phyloP scores from a whole-genome alignment of 306 rosid genomes.

The Arachis stenosperma region DNA sequence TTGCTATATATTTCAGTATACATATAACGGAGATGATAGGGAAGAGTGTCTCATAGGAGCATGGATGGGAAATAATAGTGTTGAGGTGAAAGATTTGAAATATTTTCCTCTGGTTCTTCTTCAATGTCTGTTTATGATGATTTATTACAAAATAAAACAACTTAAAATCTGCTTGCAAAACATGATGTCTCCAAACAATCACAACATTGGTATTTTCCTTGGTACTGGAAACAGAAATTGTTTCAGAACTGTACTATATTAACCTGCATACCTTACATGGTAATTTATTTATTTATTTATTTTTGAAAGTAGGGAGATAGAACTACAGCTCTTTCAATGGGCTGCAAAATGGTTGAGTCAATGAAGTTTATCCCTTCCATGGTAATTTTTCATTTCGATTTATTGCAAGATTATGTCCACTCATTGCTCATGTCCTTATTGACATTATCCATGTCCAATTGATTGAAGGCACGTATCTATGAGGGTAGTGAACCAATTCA shows the following conservation, averaged over 20 bases:
- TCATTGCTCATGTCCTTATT: conserved; percentile 40
- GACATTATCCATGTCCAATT: conserved; percentile 40
- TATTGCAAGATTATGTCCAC: conserved; percentile 23
- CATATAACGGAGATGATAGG: conserved; percentile 93
- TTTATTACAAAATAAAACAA: conserved; percentile 12
- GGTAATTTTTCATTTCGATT: conserved; percentile 57
- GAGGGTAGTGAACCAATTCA: conserved; percentile 89
- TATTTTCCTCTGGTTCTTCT: conserved; percentile 32
- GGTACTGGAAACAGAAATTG: conserved; percentile 19
- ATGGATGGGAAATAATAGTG: conserved; percentile 90
- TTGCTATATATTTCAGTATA: conserved; percentile 87
- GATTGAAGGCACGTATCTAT: conserved; percentile 78
- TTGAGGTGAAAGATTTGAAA: conserved; percentile 69
- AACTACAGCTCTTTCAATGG: conserved; percentile 68
- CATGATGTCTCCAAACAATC: neutral
- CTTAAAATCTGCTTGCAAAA: conserved; percentile 24
- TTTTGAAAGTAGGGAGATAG: conserved; percentile 78
- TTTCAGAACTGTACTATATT: conserved; percentile 25
- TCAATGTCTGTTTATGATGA: conserved; percentile 20
- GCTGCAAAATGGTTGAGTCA: conserved; percentile 85
- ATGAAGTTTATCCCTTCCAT: conserved; percentile 79
- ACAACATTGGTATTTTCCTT: conserved; percentile 27
- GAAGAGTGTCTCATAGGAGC: conserved; percentile 88
- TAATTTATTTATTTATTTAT: conserved; percentile 18
- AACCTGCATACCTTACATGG: conserved; percentile 37